Conservation (phyloP, 345 rosid genomes). For the Microcos paniculata region DNA sequence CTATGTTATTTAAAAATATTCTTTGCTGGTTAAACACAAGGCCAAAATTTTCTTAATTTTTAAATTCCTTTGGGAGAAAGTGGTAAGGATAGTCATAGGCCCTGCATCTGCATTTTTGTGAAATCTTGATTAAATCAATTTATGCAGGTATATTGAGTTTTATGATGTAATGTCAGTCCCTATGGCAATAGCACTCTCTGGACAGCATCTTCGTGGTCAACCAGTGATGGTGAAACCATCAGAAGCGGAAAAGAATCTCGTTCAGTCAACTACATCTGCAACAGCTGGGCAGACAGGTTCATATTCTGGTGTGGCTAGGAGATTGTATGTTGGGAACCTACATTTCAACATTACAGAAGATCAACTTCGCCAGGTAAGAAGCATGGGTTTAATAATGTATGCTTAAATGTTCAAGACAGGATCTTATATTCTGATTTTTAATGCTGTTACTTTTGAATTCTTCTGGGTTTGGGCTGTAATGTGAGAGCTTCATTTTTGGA, state of each 20-base stretch:
- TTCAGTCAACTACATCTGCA: slow-evolving; percentile 79
- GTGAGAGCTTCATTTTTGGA: not conserved
- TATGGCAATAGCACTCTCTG: slow-evolving; percentile 98
- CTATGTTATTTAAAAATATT: not conserved
- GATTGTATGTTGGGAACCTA: slow-evolving; percentile 91
- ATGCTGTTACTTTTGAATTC: not conserved
- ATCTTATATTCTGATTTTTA: not conserved
- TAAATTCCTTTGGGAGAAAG: not conserved
- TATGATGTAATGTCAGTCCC: slow-evolving; percentile 99
- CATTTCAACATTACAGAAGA: slow-evolving; percentile 85
- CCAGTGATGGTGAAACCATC: slow-evolving; percentile 99
- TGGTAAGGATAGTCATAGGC: not conserved
- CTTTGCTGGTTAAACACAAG: no score
- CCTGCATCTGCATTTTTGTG: not conserved
- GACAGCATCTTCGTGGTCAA: slow-evolving; percentile 93
- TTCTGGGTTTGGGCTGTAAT: not conserved
- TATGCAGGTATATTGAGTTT: slow-evolving; percentile 84
- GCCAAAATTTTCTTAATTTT: not conserved
- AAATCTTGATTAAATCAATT: slow-evolving; percentile 10
- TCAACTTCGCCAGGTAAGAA: slow-evolving; percentile 78
- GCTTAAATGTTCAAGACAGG: not conserved
- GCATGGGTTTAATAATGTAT: not conserved
- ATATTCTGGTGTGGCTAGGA: slow-evolving; percentile 85
- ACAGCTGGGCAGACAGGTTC: slow-evolving; percentile 65
- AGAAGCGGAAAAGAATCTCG: slow-evolving; percentile 99